These are phyloP conservation scores for Exophiala calicioides DNA, from an alignment of 2,329 filamentous ascomycete species.

Conservation along the genomic window DNA sequence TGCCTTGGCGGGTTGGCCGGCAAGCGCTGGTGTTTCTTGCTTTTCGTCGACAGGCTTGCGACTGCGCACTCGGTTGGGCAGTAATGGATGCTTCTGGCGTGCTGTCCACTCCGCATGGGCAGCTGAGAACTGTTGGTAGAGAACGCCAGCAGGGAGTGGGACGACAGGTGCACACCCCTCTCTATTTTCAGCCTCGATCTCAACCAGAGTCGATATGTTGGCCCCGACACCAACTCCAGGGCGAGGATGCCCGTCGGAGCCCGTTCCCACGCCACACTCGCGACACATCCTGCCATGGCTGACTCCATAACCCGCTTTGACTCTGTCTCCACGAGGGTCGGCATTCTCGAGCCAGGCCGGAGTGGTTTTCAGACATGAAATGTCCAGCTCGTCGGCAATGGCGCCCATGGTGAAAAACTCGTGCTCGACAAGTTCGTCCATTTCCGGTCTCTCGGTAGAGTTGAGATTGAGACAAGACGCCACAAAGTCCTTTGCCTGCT, in stretches of 20 bases:
- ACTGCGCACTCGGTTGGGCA: slow-evolving; percentile 19
- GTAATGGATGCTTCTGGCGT: slow-evolving; percentile 24
- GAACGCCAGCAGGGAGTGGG: slow-evolving; percentile 46
- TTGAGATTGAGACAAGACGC: slow-evolving; percentile 50
- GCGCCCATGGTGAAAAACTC: slow-evolving; percentile 54
- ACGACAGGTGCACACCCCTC: slow-evolving; percentile 48
- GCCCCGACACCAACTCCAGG: slow-evolving; percentile 48
- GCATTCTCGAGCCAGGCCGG: slow-evolving; percentile 47
- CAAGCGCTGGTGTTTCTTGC: slow-evolving; percentile 2
- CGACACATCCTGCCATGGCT: slow-evolving; percentile 47
- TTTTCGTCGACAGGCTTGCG: slow-evolving; percentile 22
- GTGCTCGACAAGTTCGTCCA: slow-evolving; percentile 53
- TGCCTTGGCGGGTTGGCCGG: background rate
- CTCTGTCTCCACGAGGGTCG: slow-evolving; percentile 49
- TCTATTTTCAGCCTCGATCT: slow-evolving; percentile 49
- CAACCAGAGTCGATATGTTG: slow-evolving; percentile 48
- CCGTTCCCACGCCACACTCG: slow-evolving; percentile 48
- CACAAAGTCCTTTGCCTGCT: slow-evolving; percentile 52
- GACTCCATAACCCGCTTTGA: slow-evolving; percentile 46
- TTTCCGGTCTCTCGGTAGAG: slow-evolving; percentile 50
- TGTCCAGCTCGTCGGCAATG: slow-evolving; percentile 47
- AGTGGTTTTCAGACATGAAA: slow-evolving; percentile 40
- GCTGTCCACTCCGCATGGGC: slow-evolving; percentile 45
- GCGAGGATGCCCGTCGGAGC: slow-evolving; percentile 43
- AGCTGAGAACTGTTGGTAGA: slow-evolving; percentile 48